Base-by-base conservation (phyloP, 768 basidiomycete species). In the Pleurotus tuber-regium region DNA sequence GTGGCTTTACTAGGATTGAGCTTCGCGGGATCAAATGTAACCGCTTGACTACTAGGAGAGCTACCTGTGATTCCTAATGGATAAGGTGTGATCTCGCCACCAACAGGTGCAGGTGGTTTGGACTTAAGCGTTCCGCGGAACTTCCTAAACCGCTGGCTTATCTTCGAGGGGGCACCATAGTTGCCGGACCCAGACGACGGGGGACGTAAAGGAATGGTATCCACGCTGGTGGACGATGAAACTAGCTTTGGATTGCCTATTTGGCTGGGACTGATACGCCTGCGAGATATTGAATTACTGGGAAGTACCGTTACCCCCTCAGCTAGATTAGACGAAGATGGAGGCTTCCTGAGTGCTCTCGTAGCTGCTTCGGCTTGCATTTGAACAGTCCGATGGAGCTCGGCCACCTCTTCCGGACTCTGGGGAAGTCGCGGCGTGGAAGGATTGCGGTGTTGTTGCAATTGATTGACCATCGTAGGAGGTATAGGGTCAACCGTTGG, bases 81-180 rank as follows among this genome's bases (percentile, higher is more conserved):
- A 53, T 67, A 70, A 6, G 79, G 67, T 7, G 73, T 70, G 12
- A 72, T 61, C 52, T 88, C 86, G 18, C 80, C 79, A 18, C 66
- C 70, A 23, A 69, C 72, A 10, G 71, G 60, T 14, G 67, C 57
- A n/a, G 70, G 57, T 31, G 70, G 63, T 51, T 76, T 77, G 24
- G 80, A 71, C 36, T 86, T 78, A 52, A 92, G 70, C 0, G 86
- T 86, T 44, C 87, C 79, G 47, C 84, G 76, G 42, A 92, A 68
- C 61, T 79, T 84, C 66, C 81, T 86, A 72, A 92, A 82, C 19
- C 88, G 82, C 33, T 83, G 80, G 39, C 86, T 84, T 53, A 92
- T 77, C 63, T 81, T 87, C 1, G 79, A 80, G 51, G 76, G 59
- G 33, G 75, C 64, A 59, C 75, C 55, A 60, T 69, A 57, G 59